These are phyloP conservation scores for Zygosaccharomyces lentus DNA, from an alignment of 805 yeast genomes.

Conservation along the genomic window DNA sequence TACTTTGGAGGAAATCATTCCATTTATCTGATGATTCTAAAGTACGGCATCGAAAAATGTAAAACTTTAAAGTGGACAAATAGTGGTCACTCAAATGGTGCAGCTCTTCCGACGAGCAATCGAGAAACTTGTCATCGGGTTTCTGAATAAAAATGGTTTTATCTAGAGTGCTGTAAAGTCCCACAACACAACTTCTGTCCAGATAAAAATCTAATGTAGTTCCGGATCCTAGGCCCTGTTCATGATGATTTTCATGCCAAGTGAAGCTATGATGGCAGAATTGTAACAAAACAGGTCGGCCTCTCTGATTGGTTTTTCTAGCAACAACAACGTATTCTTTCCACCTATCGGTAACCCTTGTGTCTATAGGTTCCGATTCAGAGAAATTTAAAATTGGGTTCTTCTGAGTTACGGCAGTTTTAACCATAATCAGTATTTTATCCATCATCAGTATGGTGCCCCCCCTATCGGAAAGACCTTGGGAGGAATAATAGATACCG, in stretches of 20 bases:
- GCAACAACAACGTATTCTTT: slow-evolving; percentile 72
- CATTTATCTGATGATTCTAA: slow-evolving; percentile 54
- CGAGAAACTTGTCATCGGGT: slow-evolving; percentile 19
- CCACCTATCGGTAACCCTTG: slow-evolving; percentile 69
- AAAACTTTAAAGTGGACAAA: slow-evolving; percentile 34
- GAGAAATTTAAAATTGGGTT: slow-evolving; percentile 38
- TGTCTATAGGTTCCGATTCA: slow-evolving; percentile 49
- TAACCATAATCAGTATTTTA: slow-evolving; percentile 63
- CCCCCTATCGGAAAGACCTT: background rate
- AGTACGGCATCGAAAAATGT: slow-evolving; percentile 54
- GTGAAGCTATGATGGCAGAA: slow-evolving; percentile 43
- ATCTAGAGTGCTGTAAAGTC: slow-evolving; percentile 63
- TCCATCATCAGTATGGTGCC: slow-evolving; percentile 68
- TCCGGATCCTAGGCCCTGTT: slow-evolving; percentile 10
- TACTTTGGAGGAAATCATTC: slow-evolving; percentile 52
- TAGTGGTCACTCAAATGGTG: slow-evolving; percentile 13
- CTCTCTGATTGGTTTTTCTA: slow-evolving; percentile 50
- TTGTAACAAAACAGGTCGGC: slow-evolving; percentile 56
- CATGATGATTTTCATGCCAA: slow-evolving; percentile 35
- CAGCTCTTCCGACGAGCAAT: background rate
- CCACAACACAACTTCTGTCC: slow-evolving; percentile 37
- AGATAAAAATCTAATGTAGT: slow-evolving; percentile 32
- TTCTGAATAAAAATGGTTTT: slow-evolving; percentile 48
- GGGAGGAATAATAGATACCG: background rate
- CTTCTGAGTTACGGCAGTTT: slow-evolving; percentile 31